phyloP scores from a whole-genome alignment of 2,329 filamentous ascomycete genomes.

The Capronia coronata region DNA sequence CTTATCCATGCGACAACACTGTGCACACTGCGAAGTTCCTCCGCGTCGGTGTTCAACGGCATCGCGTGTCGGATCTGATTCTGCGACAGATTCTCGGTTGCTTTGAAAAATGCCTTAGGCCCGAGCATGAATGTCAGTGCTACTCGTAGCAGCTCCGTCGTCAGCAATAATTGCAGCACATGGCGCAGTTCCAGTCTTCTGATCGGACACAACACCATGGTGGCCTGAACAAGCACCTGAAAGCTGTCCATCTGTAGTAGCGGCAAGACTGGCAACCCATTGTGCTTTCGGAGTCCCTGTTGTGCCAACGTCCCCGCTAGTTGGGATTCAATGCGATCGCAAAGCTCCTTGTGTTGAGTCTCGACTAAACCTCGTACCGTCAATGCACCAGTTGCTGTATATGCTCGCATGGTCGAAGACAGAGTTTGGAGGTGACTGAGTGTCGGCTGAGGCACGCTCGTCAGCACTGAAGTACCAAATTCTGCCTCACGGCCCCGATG shows the following conservation, averaged over 20 bases:
- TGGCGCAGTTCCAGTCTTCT: slow-evolving; percentile 47
- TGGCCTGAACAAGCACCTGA: slow-evolving; percentile 22
- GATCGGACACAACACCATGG: slow-evolving; percentile 23
- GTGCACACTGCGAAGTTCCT: slow-evolving; percentile 14
- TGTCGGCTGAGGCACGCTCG: slow-evolving; percentile 75
- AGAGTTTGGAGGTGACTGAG: slow-evolving; percentile 83
- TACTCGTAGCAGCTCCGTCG: slow-evolving; percentile 84
- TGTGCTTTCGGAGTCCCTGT: background rate
- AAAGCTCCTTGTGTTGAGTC: slow-evolving; percentile 61
- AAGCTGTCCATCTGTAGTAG: slow-evolving; percentile 57
- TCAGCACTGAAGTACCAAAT: slow-evolving; percentile 66
- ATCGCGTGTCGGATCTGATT: slow-evolving; percentile 7
- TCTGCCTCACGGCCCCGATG: slow-evolving; percentile 76
- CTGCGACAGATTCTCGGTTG: slow-evolving; percentile 9
- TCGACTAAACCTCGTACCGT: slow-evolving; percentile 59
- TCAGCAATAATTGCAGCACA: slow-evolving; percentile 76
- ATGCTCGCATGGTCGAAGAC: slow-evolving; percentile 80
- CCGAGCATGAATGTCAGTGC: slow-evolving; percentile 50
- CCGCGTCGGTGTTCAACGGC: background rate
- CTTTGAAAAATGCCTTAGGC: slow-evolving; percentile 25
- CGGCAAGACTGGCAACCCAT: slow-evolving; percentile 38
- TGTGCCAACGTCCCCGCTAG: slow-evolving; percentile 38
- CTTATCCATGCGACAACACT: slow-evolving; percentile 14
- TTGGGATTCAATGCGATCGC: slow-evolving; percentile 28
- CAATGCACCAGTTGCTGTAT: slow-evolving; percentile 68